phyloP scores from a whole-genome alignment of 768 basidiomycete genomes.

The Russula olivacea region DNA sequence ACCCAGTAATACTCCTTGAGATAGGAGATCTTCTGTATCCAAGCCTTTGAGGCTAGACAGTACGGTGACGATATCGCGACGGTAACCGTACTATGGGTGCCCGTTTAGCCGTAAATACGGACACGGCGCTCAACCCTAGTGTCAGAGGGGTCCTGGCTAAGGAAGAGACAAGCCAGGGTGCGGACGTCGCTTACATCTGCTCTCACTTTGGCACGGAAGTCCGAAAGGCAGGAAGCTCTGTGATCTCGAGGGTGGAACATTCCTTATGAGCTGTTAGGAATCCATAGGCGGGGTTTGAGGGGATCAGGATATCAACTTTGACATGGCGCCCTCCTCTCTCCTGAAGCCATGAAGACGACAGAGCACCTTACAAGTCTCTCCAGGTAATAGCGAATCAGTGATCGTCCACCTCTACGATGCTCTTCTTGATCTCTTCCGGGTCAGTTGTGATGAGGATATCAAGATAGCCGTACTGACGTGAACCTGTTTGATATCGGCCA shows the following conservation, averaged over 20 bases:
- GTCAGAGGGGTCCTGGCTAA: too few relatives aligned
- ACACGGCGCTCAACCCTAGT: too few relatives aligned
- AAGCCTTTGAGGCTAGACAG: too few relatives aligned
- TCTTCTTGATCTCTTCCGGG: too few relatives aligned
- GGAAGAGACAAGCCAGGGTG: too few relatives aligned
- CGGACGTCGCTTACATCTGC: constrained; percentile 3
- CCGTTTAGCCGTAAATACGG: too few relatives aligned
- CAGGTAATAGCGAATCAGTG: not conserved
- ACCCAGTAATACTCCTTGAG: not conserved
- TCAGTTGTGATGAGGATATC: not conserved
- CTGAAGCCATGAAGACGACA: constrained; percentile 8
- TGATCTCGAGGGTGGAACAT: constrained; percentile 3
- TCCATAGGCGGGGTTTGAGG: not conserved
- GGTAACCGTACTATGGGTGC: too few relatives aligned
- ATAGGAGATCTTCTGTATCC: not conserved
- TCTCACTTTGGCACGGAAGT: constrained; percentile 2
- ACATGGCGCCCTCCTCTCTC: not conserved
- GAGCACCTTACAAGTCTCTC: not conserved
- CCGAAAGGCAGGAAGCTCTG: not conserved
- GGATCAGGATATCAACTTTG: constrained; percentile 14
- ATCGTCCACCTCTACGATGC: too few relatives aligned
- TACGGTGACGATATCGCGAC: too few relatives aligned
- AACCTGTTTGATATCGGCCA: constrained; percentile 4
- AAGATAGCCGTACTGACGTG: too few relatives aligned
- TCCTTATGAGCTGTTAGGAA: constrained; percentile 3